phyloP scores from a whole-genome alignment of 1,284 basidiomycete genomes.

The Phlebopus sp. region DNA sequence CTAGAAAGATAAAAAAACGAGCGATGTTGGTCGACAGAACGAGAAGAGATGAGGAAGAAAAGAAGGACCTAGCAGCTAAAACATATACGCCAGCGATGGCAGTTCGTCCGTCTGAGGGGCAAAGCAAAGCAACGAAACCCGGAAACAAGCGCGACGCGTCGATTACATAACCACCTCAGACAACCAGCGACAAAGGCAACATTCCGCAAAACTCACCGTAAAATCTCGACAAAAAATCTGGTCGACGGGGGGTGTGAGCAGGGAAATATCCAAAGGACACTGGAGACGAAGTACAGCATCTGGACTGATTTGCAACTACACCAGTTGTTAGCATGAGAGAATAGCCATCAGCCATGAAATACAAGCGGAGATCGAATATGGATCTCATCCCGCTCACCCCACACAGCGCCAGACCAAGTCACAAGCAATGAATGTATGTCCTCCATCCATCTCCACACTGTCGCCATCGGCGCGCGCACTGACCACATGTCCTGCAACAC shows the following conservation, averaged over 20 bases:
- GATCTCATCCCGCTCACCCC: conserved; percentile 32
- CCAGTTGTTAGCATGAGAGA: conserved; percentile 44
- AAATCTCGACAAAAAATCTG: neutral
- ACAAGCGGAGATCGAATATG: conserved; percentile 37
- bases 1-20: conserved; percentile 55
- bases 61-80: neutral
- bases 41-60: conserved; percentile 52
- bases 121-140: conserved; percentile 13
- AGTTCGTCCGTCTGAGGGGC: conserved; percentile 22
- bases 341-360: conserved; percentile 1
- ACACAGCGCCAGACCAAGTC: conserved; percentile 29
- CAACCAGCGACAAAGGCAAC: conserved; percentile 19
- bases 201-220: neutral
- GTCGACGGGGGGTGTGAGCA: neutral
- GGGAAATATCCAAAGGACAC: neutral
- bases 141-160: conserved; percentile 31
- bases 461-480: conserved; percentile 7
- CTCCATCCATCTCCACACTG: neutral
- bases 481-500: conserved; percentile 5
- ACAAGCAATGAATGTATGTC: conserved; percentile 24
- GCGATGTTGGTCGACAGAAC: conserved; percentile 33
- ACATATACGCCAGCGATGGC: conserved; percentile 11
- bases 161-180: conserved; percentile 24
- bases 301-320: neutral
- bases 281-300: neutral